These are phyloP conservation scores for Hypoxylon lienhwacheense DNA, from an alignment of 495 filamentous ascomycete species.

Conservation along the genomic window DNA sequence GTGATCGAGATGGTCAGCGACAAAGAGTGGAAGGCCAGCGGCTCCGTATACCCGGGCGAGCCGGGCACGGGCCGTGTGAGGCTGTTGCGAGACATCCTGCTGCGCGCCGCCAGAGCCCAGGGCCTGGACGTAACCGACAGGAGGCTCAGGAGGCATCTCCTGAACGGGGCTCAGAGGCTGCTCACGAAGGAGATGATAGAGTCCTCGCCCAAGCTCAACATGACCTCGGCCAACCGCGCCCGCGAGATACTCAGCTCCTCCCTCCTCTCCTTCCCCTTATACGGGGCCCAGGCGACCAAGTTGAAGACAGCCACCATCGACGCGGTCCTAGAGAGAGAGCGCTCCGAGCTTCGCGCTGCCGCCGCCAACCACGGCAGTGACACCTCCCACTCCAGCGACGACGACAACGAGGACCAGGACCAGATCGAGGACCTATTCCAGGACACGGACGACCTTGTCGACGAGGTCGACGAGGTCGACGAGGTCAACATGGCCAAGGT, in stretches of 20 bases:
- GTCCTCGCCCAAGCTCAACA: neutral
- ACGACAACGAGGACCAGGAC: neutral
- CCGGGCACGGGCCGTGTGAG: constrained; percentile 44
- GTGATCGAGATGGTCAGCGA: constrained; percentile 73
- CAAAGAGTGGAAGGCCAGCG: constrained; percentile 59
- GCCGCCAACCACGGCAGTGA: neutral
- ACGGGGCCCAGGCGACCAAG: neutral
- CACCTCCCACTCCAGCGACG: too few relatives aligned
- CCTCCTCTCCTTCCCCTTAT: neutral
- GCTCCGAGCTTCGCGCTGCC: neutral
- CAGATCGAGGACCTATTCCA: too few relatives aligned
- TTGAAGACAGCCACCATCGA: constrained; percentile 30
- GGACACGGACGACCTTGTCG: too few relatives aligned
- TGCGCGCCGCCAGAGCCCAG: constrained; percentile 10
- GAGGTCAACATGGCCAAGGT: too few relatives aligned
- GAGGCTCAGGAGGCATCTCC: constrained; percentile 12
- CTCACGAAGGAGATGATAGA: constrained; percentile 10
- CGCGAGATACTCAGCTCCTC: neutral
- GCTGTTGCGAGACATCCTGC: constrained; percentile 32
- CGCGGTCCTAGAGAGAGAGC: constrained; percentile 8
- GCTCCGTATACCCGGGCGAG: constrained; percentile 50
- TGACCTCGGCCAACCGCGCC: neutral
- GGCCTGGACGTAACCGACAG: neutral
- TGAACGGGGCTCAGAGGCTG: constrained; percentile 20
- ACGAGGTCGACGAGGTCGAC: too few relatives aligned